These are phyloP conservation scores for Saprolegnia parasitica DNA, from an alignment of 352 stramenopile species.

Conservation along the genomic window DNA sequence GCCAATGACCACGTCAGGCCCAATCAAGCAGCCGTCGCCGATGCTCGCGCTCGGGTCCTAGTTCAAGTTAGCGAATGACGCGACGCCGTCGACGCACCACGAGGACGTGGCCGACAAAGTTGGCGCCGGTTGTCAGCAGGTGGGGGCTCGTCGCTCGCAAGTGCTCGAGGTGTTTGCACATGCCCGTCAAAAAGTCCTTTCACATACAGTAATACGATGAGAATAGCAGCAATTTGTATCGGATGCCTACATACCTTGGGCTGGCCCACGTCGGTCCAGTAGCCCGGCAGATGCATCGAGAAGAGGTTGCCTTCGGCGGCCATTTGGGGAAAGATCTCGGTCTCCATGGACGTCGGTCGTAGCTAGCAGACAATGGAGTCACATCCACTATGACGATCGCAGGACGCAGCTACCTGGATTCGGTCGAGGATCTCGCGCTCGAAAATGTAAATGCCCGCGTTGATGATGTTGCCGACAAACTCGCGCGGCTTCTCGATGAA, in stretches of 20 bases:
- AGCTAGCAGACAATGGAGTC: conserved; percentile 32
- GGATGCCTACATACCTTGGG: conserved; percentile 45
- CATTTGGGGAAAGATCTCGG: conserved; percentile 89
- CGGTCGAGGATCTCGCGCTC: conserved; percentile 81
- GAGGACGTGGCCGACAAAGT: conserved; percentile 83
- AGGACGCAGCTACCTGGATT: conserved; percentile 47
- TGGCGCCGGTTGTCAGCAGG: conserved; percentile 50
- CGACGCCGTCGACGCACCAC: conserved; percentile 37
- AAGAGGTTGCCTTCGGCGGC: conserved; percentile 80
- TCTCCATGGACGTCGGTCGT: conserved; percentile 87
- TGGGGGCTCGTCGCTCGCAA: conserved; percentile 46
- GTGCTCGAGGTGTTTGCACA: conserved; percentile 81
- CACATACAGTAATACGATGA: background rate
- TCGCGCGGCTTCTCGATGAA: conserved; percentile 88
- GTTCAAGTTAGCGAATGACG: background rate
- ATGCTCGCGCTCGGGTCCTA: conserved; percentile 70
- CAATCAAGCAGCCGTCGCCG: conserved; percentile 72
- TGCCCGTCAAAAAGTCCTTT: conserved; percentile 77
- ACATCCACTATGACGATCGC: background rate
- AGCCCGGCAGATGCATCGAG: conserved; percentile 80
- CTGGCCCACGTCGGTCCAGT: conserved; percentile 90
- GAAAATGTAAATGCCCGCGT: conserved; percentile 88
- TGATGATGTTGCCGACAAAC: conserved; percentile 89
- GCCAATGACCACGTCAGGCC: conserved; percentile 80
- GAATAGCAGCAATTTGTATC: conserved; percentile 9